Conservation (phyloP, 1,284 basidiomycete genomes). For the Volvariella surrecta region DNA sequence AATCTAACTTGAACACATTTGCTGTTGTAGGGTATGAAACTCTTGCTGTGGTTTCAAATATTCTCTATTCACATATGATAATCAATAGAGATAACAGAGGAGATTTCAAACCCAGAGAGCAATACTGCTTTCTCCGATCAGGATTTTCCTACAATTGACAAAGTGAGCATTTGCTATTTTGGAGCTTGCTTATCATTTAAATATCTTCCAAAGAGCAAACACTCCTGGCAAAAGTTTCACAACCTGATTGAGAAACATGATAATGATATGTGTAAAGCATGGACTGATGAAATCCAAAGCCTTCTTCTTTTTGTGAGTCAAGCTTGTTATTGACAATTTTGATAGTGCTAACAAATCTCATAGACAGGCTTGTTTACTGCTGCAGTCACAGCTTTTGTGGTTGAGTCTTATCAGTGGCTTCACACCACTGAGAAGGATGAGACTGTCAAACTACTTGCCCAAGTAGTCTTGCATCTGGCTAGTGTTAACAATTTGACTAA, state of each 20-base stretch:
- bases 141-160: no score
- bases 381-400: slow-evolving; percentile 1
- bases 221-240: background rate
- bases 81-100: no score
- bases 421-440: background rate
- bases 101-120: no score
- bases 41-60: no score
- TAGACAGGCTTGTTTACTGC: slow-evolving; percentile 4
- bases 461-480: background rate
- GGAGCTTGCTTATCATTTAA: no score
- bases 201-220: no score
- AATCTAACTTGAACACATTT: no score
- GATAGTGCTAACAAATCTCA: background rate
- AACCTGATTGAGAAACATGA: background rate
- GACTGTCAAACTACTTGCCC: background rate
- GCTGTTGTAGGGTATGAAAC: no score
- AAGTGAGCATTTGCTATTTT: no score
- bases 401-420: slow-evolving; percentile 3
- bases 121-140: no score
- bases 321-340: no score
- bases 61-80: no score
- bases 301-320: slow-evolving; percentile 5
- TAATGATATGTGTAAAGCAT: background rate
- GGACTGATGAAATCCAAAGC: slow-evolving; percentile 4
- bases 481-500: background rate